Base-by-base conservation (phyloP, 345 rosid genomes). In the Xanthoceras sorbifolium region DNA sequence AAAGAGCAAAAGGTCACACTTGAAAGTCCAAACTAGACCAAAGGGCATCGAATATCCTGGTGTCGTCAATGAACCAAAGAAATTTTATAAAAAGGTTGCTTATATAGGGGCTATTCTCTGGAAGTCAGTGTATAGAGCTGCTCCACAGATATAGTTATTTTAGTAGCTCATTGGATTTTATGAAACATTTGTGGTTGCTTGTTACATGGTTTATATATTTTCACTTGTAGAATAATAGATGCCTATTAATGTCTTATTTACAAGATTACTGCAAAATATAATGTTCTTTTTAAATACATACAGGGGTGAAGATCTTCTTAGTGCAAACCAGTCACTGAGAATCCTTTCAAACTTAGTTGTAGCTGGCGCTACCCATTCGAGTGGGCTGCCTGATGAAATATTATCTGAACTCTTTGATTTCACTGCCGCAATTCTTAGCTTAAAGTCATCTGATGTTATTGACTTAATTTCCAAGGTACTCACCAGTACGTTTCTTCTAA, bases 301-400 rank as follows among this genome's bases (percentile, higher is more conserved):
- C 92, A 95, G 99, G 90, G 94, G 90, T 69, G 89, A 87, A 78
- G 96, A 88, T 80, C 73, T 87, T 83, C 80, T 84, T 68, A 82
- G 80, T 77, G 82, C 93, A 73, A 87, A 76, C 85, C 98, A 92
- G 89, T 87, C 99, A 64, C 81, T 96, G 82, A 89, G 86, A 82
- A 88, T 96, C 76, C 87, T 96, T 79, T 88, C 98, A 80, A 93
- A 96, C 81, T 83, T 96, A 85, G 85, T 89, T 85, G 90, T 90
- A 78, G 93, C 93, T 83, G 91, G 89, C 68, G 92, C 87, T 63
- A 85, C 87, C 61, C 86, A 73, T 67, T 85, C 93, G 54, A 82
- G 79, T 67, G 89, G 84, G 74, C 73, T 90, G 66, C 78, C 81
- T 76, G 89, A 93, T 77, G 97, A 90, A 84, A 83, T 90, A 79